A percentile compares a stretch with the other conserved stretches of the same genome.
These are phyloP conservation scores for Petunia hybrid DNA, from an alignment of 305 asterid genomes.

Conservation along the genomic window DNA sequence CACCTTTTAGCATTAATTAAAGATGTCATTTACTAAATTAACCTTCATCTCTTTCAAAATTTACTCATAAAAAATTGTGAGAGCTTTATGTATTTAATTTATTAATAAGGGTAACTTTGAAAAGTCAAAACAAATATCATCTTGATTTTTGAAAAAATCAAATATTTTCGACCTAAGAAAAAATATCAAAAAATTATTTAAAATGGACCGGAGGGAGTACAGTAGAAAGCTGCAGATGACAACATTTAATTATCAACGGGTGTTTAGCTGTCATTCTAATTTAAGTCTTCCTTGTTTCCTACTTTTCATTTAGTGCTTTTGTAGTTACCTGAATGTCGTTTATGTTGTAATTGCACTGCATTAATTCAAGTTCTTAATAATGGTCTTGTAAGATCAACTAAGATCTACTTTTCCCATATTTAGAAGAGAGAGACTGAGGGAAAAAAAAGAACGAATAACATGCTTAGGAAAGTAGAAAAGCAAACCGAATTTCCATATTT, in stretches of 20 bases:
- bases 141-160: too few relatives aligned
- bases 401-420: not conserved
- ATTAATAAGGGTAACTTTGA: too few relatives aligned
- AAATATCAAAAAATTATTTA: too few relatives aligned
- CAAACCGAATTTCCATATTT: not conserved
- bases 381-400: not conserved
- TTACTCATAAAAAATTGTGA: too few relatives aligned
- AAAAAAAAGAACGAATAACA: not conserved
- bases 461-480: not conserved
- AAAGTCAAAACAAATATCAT: too few relatives aligned
- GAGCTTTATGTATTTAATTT: too few relatives aligned
- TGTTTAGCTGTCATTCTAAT: conserved; percentile 37
- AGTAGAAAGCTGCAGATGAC: conserved; percentile 31
- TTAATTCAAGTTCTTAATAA: not conserved
- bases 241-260: conserved; percentile 35
- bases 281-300: conserved; percentile 30
- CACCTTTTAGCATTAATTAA: too few relatives aligned
- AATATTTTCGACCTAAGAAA: too few relatives aligned
- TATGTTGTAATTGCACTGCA: not conserved
- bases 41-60: too few relatives aligned
- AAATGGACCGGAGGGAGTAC: too few relatives aligned
- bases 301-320: conserved; percentile 10
- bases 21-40: too few relatives aligned
- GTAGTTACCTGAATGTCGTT: conserved; percentile 33
- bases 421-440: not conserved